phyloP scores from a whole-genome alignment of 179 eudicot genomes.

The Beta macrorhiza region DNA sequence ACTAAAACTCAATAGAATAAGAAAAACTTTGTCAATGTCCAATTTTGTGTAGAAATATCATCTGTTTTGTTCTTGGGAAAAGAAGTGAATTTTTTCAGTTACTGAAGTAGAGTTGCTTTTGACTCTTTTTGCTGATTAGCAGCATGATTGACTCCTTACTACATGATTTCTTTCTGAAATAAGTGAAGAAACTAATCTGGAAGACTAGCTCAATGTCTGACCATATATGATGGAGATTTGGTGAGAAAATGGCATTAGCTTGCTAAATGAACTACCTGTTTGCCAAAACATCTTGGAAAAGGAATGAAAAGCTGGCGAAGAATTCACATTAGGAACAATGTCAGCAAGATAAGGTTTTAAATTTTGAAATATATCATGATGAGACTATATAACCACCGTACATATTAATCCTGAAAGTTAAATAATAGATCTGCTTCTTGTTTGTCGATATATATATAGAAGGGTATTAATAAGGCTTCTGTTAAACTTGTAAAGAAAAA shows the following conservation, averaged over 20 bases:
- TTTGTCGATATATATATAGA: neutral
- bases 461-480: neutral
- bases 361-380: neutral
- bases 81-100: neutral
- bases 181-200: neutral
- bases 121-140: neutral
- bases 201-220: neutral
- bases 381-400: neutral
- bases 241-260: neutral
- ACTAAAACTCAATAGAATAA: neutral
- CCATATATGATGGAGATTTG: neutral
- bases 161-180: neutral
- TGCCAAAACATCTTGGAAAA: neutral
- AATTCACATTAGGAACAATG: neutral
- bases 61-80: neutral
- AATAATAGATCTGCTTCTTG: neutral
- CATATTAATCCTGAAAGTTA: neutral
- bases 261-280: neutral
- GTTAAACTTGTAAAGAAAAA: neutral
- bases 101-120: neutral
- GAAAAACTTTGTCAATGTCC: neutral
- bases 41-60: neutral
- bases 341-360: neutral
- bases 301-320: neutral
- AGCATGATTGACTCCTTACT: neutral